phyloP scores from a whole-genome alignment of 1,284 basidiomycete species.

The Singerocomus rubriflavus region DNA sequence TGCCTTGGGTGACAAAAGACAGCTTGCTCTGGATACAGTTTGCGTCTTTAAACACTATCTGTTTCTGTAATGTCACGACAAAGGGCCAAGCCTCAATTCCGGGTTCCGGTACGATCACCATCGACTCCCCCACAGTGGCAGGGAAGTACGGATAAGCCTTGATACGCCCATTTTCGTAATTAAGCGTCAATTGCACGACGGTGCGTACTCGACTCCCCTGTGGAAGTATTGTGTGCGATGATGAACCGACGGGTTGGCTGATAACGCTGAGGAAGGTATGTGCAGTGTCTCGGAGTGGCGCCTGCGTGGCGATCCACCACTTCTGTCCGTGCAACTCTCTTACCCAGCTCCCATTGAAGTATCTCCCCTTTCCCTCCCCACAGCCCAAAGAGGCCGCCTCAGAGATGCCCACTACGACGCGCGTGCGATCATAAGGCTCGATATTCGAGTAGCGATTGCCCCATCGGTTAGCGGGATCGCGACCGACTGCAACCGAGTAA shows the following conservation, averaged over 20 bases:
- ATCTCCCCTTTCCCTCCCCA: conserved; percentile 42
- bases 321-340: conserved; percentile 66
- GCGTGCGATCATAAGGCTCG: conserved; percentile 75
- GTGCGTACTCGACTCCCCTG: conserved; percentile 54
- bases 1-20: conserved; percentile 32
- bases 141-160: conserved; percentile 82
- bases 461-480: conserved; percentile 40
- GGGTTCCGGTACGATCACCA: conserved; percentile 47
- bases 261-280: conserved; percentile 75
- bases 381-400: conserved; percentile 17
- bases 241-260: conserved; percentile 45
- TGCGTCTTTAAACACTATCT: conserved; percentile 46
- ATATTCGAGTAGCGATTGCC: conserved; percentile 74
- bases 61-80: conserved; percentile 52
- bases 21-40: conserved; percentile 60
- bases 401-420: conserved; percentile 47
- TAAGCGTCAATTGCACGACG: conserved; percentile 75
- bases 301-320: conserved; percentile 84
- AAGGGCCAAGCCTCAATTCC: conserved; percentile 41
- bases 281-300: conserved; percentile 64
- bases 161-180: conserved; percentile 58
- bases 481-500: conserved; percentile 56
- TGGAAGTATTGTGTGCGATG: conserved; percentile 24
- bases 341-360: conserved; percentile 85
- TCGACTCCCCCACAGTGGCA: conserved; percentile 49